Conservation (phyloP, 2,329 filamentous ascomycete genomes). For the Samsoniella hepiali region DNA sequence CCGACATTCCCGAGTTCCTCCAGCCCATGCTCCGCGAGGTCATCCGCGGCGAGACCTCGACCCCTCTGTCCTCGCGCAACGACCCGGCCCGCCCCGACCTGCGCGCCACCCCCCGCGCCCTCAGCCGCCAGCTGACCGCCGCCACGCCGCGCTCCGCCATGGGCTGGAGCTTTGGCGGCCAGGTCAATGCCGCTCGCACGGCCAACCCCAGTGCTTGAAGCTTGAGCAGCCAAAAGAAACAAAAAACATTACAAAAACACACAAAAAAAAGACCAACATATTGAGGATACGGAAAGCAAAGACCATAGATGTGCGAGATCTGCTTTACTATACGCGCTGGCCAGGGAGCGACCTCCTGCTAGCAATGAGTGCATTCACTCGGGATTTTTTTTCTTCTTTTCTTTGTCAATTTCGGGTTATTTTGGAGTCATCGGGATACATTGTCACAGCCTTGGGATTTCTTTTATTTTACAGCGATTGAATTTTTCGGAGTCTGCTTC, state of each 20-base stretch:
- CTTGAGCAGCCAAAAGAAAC: not conserved
- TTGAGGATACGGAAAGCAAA: not conserved
- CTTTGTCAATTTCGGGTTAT: not conserved
- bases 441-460: slow-evolving; percentile 5
- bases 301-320: not conserved
- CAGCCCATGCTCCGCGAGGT: slow-evolving; percentile 50
- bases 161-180: slow-evolving; percentile 12
- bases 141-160: slow-evolving; percentile 11
- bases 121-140: slow-evolving; percentile 20
- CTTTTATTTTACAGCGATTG: slow-evolving; percentile 6
- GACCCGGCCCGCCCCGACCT: slow-evolving; percentile 16
- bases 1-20: slow-evolving; percentile 54
- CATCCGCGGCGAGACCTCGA: slow-evolving; percentile 38
- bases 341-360: not conserved
- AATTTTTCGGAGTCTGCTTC: not conserved
- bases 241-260: not conserved
- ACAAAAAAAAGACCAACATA: slow-evolving; percentile 18
- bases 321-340: not conserved
- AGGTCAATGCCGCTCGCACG: not conserved
- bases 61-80: slow-evolving; percentile 11
- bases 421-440: slow-evolving; percentile 14
- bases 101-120: slow-evolving; percentile 18
- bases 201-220: slow-evolving; percentile 12
- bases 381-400: not conserved
- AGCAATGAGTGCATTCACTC: not conserved